A percentile compares a stretch with the other conserved stretches of the same genome.
Conservation (phyloP, 441 rosid species). For the Euphorbia celastroides region DNA sequence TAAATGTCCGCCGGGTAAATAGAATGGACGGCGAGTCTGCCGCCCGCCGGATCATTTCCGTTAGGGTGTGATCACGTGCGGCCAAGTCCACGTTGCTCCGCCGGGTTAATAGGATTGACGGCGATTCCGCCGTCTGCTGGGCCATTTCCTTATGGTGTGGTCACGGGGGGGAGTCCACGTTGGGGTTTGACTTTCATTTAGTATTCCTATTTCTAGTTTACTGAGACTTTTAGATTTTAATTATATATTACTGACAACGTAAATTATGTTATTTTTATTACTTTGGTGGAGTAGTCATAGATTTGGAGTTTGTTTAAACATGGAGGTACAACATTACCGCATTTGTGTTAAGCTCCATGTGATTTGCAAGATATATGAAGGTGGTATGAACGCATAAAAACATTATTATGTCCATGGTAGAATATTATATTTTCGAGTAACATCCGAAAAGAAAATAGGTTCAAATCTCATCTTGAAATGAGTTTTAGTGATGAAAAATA, state of each 20-base stretch:
- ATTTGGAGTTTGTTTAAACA: not conserved
- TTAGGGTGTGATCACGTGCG: conserved; percentile 19
- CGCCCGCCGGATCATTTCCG: not conserved
- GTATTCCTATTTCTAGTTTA: not conserved
- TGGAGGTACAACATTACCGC: not conserved
- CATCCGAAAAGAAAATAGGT: too few relatives aligned
- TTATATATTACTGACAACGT: not conserved
- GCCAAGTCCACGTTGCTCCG: conserved; percentile 20
- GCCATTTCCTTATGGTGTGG: too few relatives aligned
- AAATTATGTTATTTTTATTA: not conserved
- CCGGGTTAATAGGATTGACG: too few relatives aligned
- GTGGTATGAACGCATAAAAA: not conserved
- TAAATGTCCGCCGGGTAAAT: conserved; percentile 15
- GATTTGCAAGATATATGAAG: not conserved
- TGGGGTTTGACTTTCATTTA: not conserved
- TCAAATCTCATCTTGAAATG: too few relatives aligned
- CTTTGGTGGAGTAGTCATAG: not conserved
- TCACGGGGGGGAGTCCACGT: too few relatives aligned
- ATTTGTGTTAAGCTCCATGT: not conserved
- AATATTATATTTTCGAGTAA: too few relatives aligned
- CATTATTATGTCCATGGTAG: not conserved
- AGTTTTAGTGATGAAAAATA: too few relatives aligned
- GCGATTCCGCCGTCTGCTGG: too few relatives aligned
- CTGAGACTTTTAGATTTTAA: not conserved
- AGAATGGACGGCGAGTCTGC: conserved; percentile 21